phyloP scores from a whole-genome alignment of 2,329 filamentous ascomycete genomes.

The Amylocarpus encephaloides region DNA sequence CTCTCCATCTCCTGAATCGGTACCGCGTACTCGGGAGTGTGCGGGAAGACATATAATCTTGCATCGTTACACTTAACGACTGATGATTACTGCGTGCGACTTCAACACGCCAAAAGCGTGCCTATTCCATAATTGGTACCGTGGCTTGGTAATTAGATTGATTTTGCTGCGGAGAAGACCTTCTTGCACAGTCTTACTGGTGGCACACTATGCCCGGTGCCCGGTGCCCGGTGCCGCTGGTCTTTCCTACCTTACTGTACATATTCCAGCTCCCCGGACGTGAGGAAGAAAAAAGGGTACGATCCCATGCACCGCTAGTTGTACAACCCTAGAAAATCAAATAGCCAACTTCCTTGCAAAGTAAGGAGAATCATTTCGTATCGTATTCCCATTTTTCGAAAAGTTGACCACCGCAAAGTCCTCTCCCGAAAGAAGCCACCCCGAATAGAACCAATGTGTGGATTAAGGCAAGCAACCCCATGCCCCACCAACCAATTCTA shows the following conservation, averaged over 20 bases:
- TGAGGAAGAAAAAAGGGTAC: background rate
- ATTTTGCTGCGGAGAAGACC: background rate
- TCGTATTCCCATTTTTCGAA: conserved; percentile 2
- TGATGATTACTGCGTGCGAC: background rate
- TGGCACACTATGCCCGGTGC: background rate
- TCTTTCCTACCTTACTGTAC: background rate
- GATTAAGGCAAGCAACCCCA: conserved; percentile 37
- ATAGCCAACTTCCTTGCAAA: background rate
- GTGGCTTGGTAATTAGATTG: conserved; percentile 1
- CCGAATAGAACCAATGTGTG: conserved; percentile 41
- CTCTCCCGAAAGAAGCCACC: conserved; percentile 32
- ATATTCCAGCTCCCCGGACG: background rate
- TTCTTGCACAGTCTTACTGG: background rate
- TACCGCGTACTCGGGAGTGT: conserved; percentile 5
- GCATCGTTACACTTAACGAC: conserved; percentile 4
- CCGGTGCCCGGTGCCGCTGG: background rate
- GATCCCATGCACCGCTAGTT: background rate
- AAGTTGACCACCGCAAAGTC: conserved; percentile 10
- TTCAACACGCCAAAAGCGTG: background rate
- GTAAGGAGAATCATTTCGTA: background rate
- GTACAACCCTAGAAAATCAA: background rate
- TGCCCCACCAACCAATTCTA: conserved; percentile 33
- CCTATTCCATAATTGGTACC: conserved; percentile 1
- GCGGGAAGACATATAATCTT: conserved; percentile 7
- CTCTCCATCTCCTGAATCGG: background rate